These are phyloP conservation scores for Sapria himalayana DNA, from an alignment of 345 rosid species.

Conservation along the genomic window DNA sequence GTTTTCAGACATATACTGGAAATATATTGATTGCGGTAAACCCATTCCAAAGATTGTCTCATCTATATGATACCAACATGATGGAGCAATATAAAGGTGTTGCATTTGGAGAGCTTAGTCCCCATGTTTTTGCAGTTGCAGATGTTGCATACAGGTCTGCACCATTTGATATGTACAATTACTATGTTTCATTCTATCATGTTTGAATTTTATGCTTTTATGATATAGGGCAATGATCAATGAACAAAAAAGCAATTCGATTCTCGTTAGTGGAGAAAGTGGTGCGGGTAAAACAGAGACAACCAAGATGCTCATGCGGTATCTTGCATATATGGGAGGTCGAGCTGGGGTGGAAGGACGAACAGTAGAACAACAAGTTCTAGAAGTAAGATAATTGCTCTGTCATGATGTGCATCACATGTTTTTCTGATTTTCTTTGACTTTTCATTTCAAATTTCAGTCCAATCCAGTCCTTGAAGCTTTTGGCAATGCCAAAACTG, in stretches of 20 bases:
- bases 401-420: constrained; percentile 7
- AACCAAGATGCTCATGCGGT: constrained; percentile 98
- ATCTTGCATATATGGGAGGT: constrained; percentile 97
- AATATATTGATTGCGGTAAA: constrained; percentile 94
- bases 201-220: constrained; percentile 14
- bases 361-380: constrained; percentile 98
- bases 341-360: constrained; percentile 98
- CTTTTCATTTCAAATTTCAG: constrained; percentile 38
- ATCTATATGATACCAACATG: constrained; percentile 96
- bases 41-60: constrained; percentile 97
- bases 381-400: constrained; percentile 49
- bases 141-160: constrained; percentile 92
- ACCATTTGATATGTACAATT: too few species aligned
- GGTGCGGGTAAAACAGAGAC: constrained; percentile 99
- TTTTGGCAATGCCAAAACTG: constrained; percentile 97
- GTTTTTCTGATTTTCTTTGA: constrained; percentile 12
- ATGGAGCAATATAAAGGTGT: constrained; percentile 99
- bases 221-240: constrained; percentile 79
- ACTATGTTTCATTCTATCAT: constrained; percentile 3
- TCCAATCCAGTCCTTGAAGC: constrained; percentile 99
- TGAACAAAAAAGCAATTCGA: constrained; percentile 98
- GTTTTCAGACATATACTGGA: constrained; percentile 84
- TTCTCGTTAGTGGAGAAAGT: constrained; percentile 98
- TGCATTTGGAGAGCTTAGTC: constrained; percentile 90
- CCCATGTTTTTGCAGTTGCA: constrained; percentile 97